Evolutionary conservation across 176 grass and related monocot genomes (phyloP), one percentile per base, ranked within the genome.

Genomic region (Hordeum marinum): DNA sequence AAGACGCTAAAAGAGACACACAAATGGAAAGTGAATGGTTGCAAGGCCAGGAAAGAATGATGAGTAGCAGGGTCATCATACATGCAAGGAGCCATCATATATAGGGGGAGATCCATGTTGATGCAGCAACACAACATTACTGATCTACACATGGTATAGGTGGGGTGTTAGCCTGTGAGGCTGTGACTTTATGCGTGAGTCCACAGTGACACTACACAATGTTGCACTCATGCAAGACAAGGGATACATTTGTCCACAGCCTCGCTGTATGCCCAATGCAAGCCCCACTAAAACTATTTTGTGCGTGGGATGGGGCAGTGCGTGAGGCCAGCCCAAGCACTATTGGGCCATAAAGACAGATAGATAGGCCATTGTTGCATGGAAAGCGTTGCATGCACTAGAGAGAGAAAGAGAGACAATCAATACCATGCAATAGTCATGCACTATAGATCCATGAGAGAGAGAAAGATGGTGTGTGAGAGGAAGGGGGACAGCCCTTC

Each of bases 181-280:
- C 14, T 68, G 69, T 45, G 69, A 72, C 69, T 45, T 57, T 57
- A 57, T 23, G 72, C 76, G 88, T 85, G 80, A 84, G 68, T 90
- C 89, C 86, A 85, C 52, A 57, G 52, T 21, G 52, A 57, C 88
- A 84, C 75, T 89, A 50, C 42, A 48, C 84, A 84, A 26, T 84
- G 95, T 92, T 94, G 72, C 88, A 91, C 86, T 84, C 86, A 93
- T 91, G 88, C 92, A 91, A 91, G 95, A 93, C 95, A 94, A 94
- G 86, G 69, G 89, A 92, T 90, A 82, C 76, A 84, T 88, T 91
- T 97, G 88, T 94, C 90, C 90, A 93, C 86, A 86, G 81, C 84
- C 84, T 74, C 17, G 41, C 71, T 74, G 71, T 48, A 4, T 77
- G 81, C 18, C 52, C 52, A 57, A 57, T 64, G 76, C 81, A 81